Conservation (phyloP, 2,329 filamentous ascomycete genomes). For the Diplodia seriata region DNA sequence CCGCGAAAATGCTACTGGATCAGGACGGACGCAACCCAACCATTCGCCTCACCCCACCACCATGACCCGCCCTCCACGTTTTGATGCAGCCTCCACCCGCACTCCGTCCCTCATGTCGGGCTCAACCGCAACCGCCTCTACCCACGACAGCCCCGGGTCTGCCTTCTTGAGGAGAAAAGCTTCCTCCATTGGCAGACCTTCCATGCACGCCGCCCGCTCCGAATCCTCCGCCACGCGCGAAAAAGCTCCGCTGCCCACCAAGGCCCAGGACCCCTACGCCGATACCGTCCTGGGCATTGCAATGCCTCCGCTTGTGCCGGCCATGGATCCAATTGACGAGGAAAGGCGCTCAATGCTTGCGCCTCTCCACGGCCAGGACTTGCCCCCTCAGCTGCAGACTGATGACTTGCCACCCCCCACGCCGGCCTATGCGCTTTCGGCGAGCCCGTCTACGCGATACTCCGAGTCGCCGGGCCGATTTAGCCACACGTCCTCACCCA, state of each 20-base stretch:
- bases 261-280: slow-evolving; percentile 50
- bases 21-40: slow-evolving; percentile 31
- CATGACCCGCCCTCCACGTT: slow-evolving; percentile 43
- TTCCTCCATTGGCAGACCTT: slow-evolving; percentile 52
- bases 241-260: slow-evolving; percentile 41
- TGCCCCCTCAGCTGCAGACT: slow-evolving; percentile 64
- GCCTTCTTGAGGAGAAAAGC: slow-evolving; percentile 54
- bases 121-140: slow-evolving; percentile 52
- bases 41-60: slow-evolving; percentile 29
- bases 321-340: slow-evolving; percentile 34
- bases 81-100: slow-evolving; percentile 47
- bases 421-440: slow-evolving; percentile 70
- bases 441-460: slow-evolving; percentile 76
- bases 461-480: slow-evolving; percentile 76
- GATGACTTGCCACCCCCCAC: slow-evolving; percentile 72
- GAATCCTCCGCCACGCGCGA: slow-evolving; percentile 29
- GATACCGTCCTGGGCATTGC: slow-evolving; percentile 54
- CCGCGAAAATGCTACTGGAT: slow-evolving; percentile 31
- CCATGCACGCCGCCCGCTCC: slow-evolving; percentile 41
- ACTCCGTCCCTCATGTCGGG: slow-evolving; percentile 59
- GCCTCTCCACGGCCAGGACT: slow-evolving; percentile 8
- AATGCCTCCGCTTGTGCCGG: slow-evolving; percentile 40
- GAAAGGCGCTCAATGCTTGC: slow-evolving; percentile 39
- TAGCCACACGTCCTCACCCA: slow-evolving; percentile 79
- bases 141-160: slow-evolving; percentile 54